Base-by-base conservation (phyloP, 2,329 filamentous ascomycete species). In the Xylaria multiplex region DNA sequence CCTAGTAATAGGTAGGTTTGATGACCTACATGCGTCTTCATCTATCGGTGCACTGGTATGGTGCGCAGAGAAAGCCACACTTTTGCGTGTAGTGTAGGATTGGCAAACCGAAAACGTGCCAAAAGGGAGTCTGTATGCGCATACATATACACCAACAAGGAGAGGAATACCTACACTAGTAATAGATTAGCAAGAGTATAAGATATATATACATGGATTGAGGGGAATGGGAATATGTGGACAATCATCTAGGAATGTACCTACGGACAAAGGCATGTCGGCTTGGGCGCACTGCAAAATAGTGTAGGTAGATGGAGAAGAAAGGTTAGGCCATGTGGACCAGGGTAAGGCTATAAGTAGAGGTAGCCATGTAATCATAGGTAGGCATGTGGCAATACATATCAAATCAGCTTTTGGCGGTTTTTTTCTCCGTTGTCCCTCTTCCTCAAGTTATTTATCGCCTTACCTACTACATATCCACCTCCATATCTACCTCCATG, bases 391-490 rank as follows among this genome's bases (percentile, higher is more conserved):
- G 48, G 52, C 65, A 55, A 65, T 14, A 40, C 37, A 40, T 67
- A 65, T 67, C 65, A 67, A 67, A 65, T 67, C 57, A 67, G 61
- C 50, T 64, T 67, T 45, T 59, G 59, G 59, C 54, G 48, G 50
- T 55, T 62, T 55, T 53, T 53, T 40, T 49, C 45, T 50, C 45
- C 55, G 42, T 30, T 42, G 32, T 49, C 56, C 46, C 54, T 58
- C 52, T 27, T 30, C 43, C 53, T 55, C 53, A 37, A 55, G 37
- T 30, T 55, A 55, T 55, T 43, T 30, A 55, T 55, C 27, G 35
- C 53, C 53, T 55, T 55, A 43, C 53, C 53, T 42, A 19, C 22
- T 53, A 37, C 30, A n/a, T 45, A 35, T 24, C 27, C 56, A 40
- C 43, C 32, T 49, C 16, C 45, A 27, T 40, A 40, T n/a, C 37